These are phyloP conservation scores for Pulveroboletus sp. DNA, from an alignment of 768 basidiomycete genomes.

Conservation along the genomic window DNA sequence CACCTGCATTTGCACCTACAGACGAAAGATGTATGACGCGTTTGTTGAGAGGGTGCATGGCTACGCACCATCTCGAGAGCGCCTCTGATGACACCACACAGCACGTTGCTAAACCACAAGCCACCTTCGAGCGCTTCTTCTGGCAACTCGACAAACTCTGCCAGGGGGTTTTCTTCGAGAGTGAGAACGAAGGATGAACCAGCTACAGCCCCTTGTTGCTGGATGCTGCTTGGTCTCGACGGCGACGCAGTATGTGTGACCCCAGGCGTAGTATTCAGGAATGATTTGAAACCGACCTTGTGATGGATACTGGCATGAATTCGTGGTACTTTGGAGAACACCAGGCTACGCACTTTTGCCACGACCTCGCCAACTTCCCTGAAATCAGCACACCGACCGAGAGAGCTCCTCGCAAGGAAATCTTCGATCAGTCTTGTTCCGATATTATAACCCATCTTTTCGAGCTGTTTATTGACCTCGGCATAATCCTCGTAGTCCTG, in stretches of 20 bases:
- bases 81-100: constrained; percentile 92
- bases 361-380: constrained; percentile 94
- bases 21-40: constrained; percentile 12
- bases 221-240: constrained; percentile 43
- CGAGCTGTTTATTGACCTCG: constrained; percentile 94
- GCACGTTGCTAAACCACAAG: constrained; percentile 94
- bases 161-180: constrained; percentile 93
- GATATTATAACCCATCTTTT: constrained; percentile 99
- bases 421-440: constrained; percentile 96
- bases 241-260: constrained; percentile 66
- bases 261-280: constrained; percentile 86
- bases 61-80: constrained; percentile 89
- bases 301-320: not conserved
- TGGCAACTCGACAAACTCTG: constrained; percentile 96
- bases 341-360: constrained; percentile 64
- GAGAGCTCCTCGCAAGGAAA: constrained; percentile 88
- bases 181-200: constrained; percentile 77
- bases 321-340: not conserved
- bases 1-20: constrained; percentile 93
- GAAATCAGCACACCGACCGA: constrained; percentile 93
- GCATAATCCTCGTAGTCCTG: constrained; percentile 99
- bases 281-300: constrained; percentile 97
- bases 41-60: not conserved
- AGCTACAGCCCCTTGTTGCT: constrained; percentile 39
- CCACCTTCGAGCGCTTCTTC: constrained; percentile 91